Evolutionary conservation across 1,139 yeast genomes (phyloP), one percentile per base, ranked within the genome.

Genomic region (Geotrichum macrosporum): DNA sequence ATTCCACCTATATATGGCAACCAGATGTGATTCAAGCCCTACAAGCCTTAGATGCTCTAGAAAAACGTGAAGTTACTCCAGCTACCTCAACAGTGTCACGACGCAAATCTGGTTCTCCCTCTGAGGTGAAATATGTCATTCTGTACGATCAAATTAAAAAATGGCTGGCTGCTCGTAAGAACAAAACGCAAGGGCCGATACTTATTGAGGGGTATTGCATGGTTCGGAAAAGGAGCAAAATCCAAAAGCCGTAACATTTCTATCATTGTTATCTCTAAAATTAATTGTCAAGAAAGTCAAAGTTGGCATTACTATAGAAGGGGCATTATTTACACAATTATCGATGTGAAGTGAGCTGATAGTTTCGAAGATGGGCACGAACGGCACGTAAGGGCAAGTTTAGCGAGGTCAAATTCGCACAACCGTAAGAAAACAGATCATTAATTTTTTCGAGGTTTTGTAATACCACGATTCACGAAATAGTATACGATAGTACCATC

Each of bases 401-500:
- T n/a, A n/a, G n/a, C n/a, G n/a, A n/a, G n/a, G n/a, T n/a, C n/a
- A n/a, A n/a, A n/a, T n/a, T n/a, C n/a, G n/a, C n/a, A n/a, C n/a
- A n/a, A n/a, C n/a, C n/a, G n/a, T n/a, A n/a, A 27, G 50, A 9
- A 5, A 9, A 12, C 8, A 30, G 33, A 5, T 9, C 4, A 8
- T 31, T 37, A 77, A 55, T 76, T 76, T 56, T 74, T 74, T 34
- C 77, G 66, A 2, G 88, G 88, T 59, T 74, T 76, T 8, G 73
- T 75, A 15, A 81, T 67, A 0, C 86, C 88, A 52, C 75, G 75
- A 58, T 80, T 76, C 32, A 81, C 72, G 56, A 78, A 73, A 58
- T 82, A 82, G 57, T 80, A 83, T 4, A 81, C 83, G 2, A 83
- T 72, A 0, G 87, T 79, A 0, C 84, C 81, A 60, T 82, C 89